phyloP scores from a whole-genome alignment of 2,329 filamentous ascomycete genomes.

The Amphichorda felina region DNA sequence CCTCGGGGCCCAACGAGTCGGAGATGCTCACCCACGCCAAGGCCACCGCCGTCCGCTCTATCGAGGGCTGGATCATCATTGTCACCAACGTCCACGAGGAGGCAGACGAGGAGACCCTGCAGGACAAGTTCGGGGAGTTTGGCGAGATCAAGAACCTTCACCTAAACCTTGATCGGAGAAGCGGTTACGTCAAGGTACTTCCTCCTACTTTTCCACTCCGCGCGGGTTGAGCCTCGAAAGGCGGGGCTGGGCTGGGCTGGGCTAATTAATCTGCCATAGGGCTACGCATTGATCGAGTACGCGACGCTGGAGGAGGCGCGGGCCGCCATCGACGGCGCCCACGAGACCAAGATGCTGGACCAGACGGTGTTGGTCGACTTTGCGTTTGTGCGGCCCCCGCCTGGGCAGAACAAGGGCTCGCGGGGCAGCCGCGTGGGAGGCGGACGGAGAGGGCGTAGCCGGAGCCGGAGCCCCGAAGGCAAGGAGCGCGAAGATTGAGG shows the following conservation, averaged over 20 bases:
- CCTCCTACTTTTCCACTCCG: too few relatives aligned
- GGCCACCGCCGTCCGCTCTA: slow-evolving; percentile 72
- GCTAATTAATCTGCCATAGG: slow-evolving; percentile 30
- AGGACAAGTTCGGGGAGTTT: slow-evolving; percentile 72
- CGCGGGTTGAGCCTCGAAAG: too few relatives aligned
- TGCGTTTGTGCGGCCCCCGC: slow-evolving; percentile 72
- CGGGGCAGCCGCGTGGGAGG: slow-evolving; percentile 23
- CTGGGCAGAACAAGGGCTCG: slow-evolving; percentile 33
- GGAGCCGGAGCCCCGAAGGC: slow-evolving; percentile 34
- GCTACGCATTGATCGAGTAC: slow-evolving; percentile 79
- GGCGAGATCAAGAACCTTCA: slow-evolving; percentile 84
- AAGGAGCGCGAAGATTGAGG: slow-evolving; percentile 16
- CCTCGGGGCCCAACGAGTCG: slow-evolving; percentile 36
- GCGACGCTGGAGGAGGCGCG: slow-evolving; percentile 66
- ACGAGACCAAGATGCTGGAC: slow-evolving; percentile 66
- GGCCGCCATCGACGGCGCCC: slow-evolving; percentile 71
- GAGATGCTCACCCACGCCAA: slow-evolving; percentile 63
- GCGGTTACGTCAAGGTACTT: slow-evolving; percentile 78
- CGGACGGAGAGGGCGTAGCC: slow-evolving; percentile 31
- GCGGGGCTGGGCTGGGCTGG: neutral
- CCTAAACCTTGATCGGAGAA: slow-evolving; percentile 69
- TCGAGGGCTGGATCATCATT: slow-evolving; percentile 82
- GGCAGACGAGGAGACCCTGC: slow-evolving; percentile 70
- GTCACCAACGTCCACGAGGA: slow-evolving; percentile 84
- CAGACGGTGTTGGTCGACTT: slow-evolving; percentile 76